Percentiles rank a stretch among this genome's conserved stretches.
phyloP scores from a whole-genome alignment of 192 early-diverging fungal species.

The Backusella morwellensis region DNA sequence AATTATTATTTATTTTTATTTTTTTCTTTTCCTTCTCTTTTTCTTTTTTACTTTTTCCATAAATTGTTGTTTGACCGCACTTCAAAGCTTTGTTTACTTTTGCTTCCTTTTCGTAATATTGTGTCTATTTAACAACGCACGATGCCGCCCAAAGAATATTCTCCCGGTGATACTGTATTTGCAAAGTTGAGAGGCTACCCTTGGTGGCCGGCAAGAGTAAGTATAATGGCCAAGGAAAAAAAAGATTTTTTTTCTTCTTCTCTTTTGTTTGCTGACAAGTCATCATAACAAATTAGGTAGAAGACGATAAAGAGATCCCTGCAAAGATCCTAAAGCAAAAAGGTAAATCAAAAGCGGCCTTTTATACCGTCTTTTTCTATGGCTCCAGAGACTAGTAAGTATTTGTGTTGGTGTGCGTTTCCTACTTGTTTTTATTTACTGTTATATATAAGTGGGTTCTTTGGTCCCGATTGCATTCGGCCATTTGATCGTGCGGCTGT shows the following conservation, averaged over 20 bases:
- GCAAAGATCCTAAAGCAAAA: conserved; percentile 36
- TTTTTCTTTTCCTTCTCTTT: conserved; percentile 1
- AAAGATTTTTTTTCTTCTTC: neutral
- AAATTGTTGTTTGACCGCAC: neutral
- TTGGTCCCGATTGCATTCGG: conserved; percentile 37
- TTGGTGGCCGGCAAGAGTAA: conserved; percentile 65
- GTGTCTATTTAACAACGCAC: neutral
- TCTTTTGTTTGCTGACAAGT: neutral
- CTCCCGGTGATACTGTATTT: conserved; percentile 52
- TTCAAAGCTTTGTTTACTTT: neutral
- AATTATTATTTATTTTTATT: conserved; percentile 9
- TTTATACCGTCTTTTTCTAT: conserved; percentile 43
- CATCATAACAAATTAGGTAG: conserved; percentile 29
- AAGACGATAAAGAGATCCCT: conserved; percentile 37
- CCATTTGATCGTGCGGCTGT: conserved; percentile 32
- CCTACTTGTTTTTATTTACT: neutral
- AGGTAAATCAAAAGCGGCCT: conserved; percentile 33
- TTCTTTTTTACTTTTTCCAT: conserved; percentile 7
- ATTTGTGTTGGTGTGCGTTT: neutral
- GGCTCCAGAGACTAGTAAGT: conserved; percentile 49
- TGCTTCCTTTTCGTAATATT: neutral
- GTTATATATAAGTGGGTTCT: conserved; percentile 32
- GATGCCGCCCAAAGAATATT: conserved; percentile 28
- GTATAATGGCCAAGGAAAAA: neutral
- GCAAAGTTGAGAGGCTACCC: conserved; percentile 60